Conservation (phyloP, 306 rosid species). For the Spatholobus suberectus region DNA sequence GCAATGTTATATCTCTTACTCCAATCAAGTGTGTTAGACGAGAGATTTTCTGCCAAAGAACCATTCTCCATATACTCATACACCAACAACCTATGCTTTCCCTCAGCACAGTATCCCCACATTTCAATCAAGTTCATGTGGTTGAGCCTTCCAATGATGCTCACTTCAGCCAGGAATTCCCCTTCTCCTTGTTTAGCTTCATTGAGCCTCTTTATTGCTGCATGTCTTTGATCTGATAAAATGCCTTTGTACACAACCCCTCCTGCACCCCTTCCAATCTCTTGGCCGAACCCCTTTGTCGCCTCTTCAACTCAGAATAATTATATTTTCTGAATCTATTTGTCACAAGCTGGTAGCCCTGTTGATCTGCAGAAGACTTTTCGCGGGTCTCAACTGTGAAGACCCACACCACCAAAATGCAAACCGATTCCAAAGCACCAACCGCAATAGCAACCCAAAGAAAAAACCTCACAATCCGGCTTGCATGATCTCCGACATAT, state of each 20-base stretch:
- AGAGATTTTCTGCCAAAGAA: conserved; percentile 38
- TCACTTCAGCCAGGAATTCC: conserved; percentile 39
- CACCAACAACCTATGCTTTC: conserved; percentile 26
- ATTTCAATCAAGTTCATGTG: conserved; percentile 45
- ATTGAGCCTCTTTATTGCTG: conserved; percentile 19
- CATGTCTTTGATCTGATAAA: conserved; percentile 36
- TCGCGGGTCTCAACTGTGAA: background rate
- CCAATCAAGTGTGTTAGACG: conserved; percentile 30
- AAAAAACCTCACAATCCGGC: background rate
- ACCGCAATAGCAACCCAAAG: background rate
- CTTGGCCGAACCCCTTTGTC: conserved; percentile 26
- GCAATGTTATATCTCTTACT: conserved; percentile 32
- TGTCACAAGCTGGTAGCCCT: background rate
- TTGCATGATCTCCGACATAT: background rate
- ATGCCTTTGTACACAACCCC: conserved; percentile 38
- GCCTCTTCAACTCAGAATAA: conserved; percentile 37
- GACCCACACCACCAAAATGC: background rate
- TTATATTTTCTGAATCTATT: conserved; percentile 22
- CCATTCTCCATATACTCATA: conserved; percentile 41
- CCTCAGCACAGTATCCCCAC: conserved; percentile 43
- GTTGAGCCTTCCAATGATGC: conserved; percentile 17
- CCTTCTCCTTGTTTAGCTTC: conserved; percentile 46
- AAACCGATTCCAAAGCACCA: background rate
- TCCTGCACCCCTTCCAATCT: conserved; percentile 40
- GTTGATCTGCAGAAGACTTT: conserved; percentile 34